These are phyloP conservation scores for Xylariaceae sp. DNA, from an alignment of 2,329 filamentous ascomycete genomes.

Conservation along the genomic window DNA sequence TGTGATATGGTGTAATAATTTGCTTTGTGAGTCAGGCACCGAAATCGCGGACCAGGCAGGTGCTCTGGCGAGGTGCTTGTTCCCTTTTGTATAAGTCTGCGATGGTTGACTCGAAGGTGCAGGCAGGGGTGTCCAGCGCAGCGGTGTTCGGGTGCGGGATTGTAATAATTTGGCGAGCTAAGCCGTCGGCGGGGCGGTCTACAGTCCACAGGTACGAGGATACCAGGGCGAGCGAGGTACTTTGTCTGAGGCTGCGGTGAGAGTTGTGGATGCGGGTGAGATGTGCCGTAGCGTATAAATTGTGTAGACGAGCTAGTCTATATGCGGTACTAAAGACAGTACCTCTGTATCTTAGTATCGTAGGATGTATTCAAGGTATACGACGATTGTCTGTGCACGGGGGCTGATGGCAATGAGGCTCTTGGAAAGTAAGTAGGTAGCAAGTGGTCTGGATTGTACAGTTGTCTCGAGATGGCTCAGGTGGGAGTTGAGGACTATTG, in stretches of 20 bases:
- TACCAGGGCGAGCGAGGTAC: conserved; percentile 3
- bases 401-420: conserved; percentile 1
- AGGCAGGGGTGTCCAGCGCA: neutral
- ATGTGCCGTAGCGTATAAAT: neutral
- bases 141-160: conserved; percentile 1
- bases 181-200: neutral
- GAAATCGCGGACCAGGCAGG: conserved; percentile 28
- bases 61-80: conserved; percentile 20
- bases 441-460: conserved; percentile 2
- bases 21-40: conserved; percentile 34
- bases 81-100: conserved; percentile 27
- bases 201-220: neutral
- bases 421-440: conserved; percentile 10
- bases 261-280: neutral
- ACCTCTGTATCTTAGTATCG: no score
- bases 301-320: no score
- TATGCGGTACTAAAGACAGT: no score
- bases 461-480: neutral
- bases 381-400: conserved; percentile 8
- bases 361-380: neutral
- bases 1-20: conserved; percentile 25
- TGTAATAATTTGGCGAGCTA: conserved; percentile 3
- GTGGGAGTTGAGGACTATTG: neutral
- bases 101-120: conserved; percentile 13
- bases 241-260: conserved; percentile 4